Evolutionary conservation across 441 rosid species (phyloP).

Genomic region (Gossypium lobatum): DNA sequence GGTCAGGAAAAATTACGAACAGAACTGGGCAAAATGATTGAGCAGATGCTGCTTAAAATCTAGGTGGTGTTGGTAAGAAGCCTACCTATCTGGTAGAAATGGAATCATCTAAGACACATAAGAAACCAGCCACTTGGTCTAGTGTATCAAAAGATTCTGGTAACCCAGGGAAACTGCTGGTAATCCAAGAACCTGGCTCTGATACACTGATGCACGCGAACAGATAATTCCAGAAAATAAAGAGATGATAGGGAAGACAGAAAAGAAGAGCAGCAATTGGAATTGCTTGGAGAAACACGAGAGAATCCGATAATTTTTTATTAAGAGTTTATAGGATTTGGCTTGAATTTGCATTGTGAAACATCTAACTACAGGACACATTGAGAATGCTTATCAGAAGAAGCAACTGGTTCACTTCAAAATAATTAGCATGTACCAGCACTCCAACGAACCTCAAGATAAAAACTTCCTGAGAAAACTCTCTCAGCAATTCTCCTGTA

Average conservation of each 20-base stretch:
- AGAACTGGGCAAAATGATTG: not conserved
- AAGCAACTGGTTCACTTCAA: not conserved
- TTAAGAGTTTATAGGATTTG: not conserved
- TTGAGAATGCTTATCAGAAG: not conserved
- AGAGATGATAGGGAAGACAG: not conserved
- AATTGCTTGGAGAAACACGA: not conserved
- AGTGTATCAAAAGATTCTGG: conserved; percentile 6
- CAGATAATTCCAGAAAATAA: not conserved
- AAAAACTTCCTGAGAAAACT: conserved; percentile 92
- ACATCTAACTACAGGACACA: not conserved
- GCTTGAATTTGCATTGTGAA: not conserved
- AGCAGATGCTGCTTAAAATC: not conserved
- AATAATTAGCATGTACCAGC: conserved; percentile 6
- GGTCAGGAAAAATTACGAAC: not conserved
- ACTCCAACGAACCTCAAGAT: conserved; percentile 71
- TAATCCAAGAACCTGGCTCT: not conserved
- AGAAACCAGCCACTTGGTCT: not conserved
- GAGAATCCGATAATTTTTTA: not conserved
- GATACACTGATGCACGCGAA: not conserved
- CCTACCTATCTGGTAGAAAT: not conserved
- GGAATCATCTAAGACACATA: not conserved
- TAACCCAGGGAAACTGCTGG: not conserved
- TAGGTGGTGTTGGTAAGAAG: not conserved
- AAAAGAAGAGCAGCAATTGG: not conserved
- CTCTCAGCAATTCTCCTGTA: conserved; percentile 65